Evolutionary conservation across 2,329 filamentous ascomycete species (phyloP), one percentile per base, ranked within the genome.

Genomic region (Claviceps capensis): DNA sequence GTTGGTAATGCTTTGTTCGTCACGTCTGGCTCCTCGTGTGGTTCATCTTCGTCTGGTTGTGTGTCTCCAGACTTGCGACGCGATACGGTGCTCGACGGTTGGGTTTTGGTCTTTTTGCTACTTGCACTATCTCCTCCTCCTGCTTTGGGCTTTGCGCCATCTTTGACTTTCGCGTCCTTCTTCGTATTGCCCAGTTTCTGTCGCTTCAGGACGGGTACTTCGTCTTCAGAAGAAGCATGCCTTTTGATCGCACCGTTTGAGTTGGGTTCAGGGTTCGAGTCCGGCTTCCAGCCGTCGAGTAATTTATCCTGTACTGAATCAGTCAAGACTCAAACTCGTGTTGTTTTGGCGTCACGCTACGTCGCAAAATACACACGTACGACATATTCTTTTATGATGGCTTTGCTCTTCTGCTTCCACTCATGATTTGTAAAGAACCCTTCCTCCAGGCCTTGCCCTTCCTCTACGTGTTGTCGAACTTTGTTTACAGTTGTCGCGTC

Each of bases 371-470:
- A 41, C 3, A 11, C 36, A 69, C 76, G 56, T 69, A 82, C 80
- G n/a, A 76, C 72, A 47, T 71, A 67, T 17, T 67, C 65, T 50
- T 75, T 75, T 56, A 83, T 80, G n/a, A 82, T 59, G 1, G 63
- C 61, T 59, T 82, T 83, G 62, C 78, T 82, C 57, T 69, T 74
- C 4, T 66, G 62, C 61, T 83, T 82, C 81, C 81, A 83, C 16
- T 73, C 64, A 0, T 56, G 64, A 2, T 61, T 56, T 14, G 67
- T 66, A 48, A 83, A 73, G 55, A 81, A 80, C 0, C 71, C 75
- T 1, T 71, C 63, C 0, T 74, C 69, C 1, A 83, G 69, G 1
- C 61, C 64, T 1, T 78, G 64, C 44, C 73, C 64, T 34, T 73
- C 64, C 54, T 80, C 77, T 2, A 71, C 74, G 45, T 66, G 67